Conservation (phyloP, 2,329 filamentous ascomycete species). For the Beauveria bassiana region DNA sequence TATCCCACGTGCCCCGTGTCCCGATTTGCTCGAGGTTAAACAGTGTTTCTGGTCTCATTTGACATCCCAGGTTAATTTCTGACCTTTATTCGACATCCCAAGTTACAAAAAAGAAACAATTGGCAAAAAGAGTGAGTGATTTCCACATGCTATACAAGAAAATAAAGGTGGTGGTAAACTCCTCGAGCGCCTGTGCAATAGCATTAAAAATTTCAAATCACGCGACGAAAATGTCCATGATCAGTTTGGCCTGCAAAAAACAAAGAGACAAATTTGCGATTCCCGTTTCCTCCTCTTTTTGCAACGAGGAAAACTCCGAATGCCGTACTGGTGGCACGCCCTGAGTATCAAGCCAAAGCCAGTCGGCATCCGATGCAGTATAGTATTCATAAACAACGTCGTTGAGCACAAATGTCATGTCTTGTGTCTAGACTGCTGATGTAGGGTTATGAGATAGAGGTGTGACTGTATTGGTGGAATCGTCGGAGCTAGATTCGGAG, state of each 20-base stretch:
- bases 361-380: conserved; percentile 5
- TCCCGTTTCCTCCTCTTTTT: neutral
- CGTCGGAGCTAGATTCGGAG: conserved; percentile 1
- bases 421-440: neutral
- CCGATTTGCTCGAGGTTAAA: neutral
- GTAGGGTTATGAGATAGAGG: neutral
- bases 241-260: neutral
- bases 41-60: neutral
- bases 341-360: neutral
- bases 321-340: neutral
- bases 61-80: too few species aligned
- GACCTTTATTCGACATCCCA: neutral
- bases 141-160: conserved; percentile 9
- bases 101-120: neutral
- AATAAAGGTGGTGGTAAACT: neutral
- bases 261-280: neutral
- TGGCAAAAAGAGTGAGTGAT: neutral
- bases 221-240: neutral
- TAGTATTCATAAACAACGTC: conserved; percentile 9
- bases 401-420: neutral
- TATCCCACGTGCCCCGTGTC: neutral
- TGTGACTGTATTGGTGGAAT: conserved; percentile 9
- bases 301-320: neutral
- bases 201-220: neutral
- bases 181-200: conserved; percentile 6